A percentile compares a stretch with the other conserved stretches of the same genome.
These are phyloP conservation scores for Zarea fungicola DNA, from an alignment of 2,329 filamentous ascomycete species.

Conservation along the genomic window DNA sequence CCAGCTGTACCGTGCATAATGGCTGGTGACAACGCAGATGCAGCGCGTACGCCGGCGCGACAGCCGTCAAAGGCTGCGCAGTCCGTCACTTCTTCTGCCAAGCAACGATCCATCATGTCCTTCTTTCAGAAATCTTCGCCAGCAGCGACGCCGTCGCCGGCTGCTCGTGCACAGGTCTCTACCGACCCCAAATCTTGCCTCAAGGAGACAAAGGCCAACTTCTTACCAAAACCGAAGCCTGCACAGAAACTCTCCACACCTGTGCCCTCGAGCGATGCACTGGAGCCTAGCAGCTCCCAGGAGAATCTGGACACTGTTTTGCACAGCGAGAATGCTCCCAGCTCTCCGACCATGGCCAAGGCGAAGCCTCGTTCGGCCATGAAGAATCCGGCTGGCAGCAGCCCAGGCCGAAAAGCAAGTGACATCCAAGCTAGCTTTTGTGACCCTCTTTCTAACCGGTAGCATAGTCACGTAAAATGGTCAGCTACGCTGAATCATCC, in stretches of 20 bases:
- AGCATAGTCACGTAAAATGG: conserved; percentile 48
- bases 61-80: conserved; percentile 22
- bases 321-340: conserved; percentile 45
- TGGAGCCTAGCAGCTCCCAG: conserved; percentile 63
- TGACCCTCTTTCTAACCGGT: too few species aligned
- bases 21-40: conserved; percentile 24
- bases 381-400: conserved; percentile 50
- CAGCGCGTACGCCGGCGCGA: conserved; percentile 30
- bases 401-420: conserved; percentile 73
- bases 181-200: conserved; percentile 31
- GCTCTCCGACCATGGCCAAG: conserved; percentile 32
- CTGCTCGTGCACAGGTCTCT: conserved; percentile 27
- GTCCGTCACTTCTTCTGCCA: conserved; percentile 27
- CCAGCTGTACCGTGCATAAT: conserved; percentile 19
- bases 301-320: conserved; percentile 50
- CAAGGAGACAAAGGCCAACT: conserved; percentile 38
- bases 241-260: conserved; percentile 52
- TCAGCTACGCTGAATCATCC: conserved; percentile 83
- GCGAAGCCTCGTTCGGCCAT: conserved; percentile 36
- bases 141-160: conserved; percentile 27
- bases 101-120: conserved; percentile 39
- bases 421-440: too few species aligned
- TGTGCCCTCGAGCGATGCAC: conserved; percentile 72
- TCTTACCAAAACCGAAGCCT: conserved; percentile 28
- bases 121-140: conserved; percentile 41